Evolutionary conservation across 768 basidiomycete species (phyloP).

Genomic region (Boletus sensibilis): DNA sequence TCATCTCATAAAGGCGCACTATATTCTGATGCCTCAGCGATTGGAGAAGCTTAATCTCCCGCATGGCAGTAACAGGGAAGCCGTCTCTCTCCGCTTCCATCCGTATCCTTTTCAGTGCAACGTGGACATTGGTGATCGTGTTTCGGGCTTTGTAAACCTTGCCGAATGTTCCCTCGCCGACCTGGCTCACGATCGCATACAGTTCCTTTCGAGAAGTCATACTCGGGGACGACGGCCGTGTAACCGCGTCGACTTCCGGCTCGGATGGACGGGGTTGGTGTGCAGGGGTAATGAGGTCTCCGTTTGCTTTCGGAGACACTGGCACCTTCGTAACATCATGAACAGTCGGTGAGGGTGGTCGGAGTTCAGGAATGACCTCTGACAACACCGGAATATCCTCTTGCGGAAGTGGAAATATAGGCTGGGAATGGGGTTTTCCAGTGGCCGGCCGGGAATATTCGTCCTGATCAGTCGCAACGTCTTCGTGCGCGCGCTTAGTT

Average conservation of each 20-base stretch:
- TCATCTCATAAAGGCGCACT: constrained; percentile 92
- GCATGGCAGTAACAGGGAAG: constrained; percentile 98
- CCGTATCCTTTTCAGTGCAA: constrained; percentile 93
- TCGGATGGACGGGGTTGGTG: constrained; percentile 23
- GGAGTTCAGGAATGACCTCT: constrained; percentile 12
- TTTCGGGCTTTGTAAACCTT: constrained; percentile 97
- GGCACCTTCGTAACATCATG: constrained; percentile 22
- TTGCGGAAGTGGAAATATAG: constrained; percentile 2
- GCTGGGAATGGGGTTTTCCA: constrained; percentile 1
- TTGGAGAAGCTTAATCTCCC: constrained; percentile 97
- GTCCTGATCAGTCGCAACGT: constrained; percentile 19
- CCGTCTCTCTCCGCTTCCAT: constrained; percentile 98
- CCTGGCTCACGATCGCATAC: constrained; percentile 87
- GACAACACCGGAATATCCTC: constrained; percentile 10
- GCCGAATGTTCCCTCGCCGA: constrained; percentile 98
- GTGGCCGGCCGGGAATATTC: constrained; percentile 12
- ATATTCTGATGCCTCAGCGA: constrained; percentile 88
- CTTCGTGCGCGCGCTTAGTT: constrained; percentile 28
- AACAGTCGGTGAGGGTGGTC: constrained; percentile 16
- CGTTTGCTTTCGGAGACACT: constrained; percentile 26
- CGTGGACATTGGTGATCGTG: constrained; percentile 66
- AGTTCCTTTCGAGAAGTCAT: constrained; percentile 47
- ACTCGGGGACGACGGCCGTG: constrained; percentile 32
- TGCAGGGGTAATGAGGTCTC: constrained; percentile 22
- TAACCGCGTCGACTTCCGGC: constrained; percentile 22